These are phyloP conservation scores for Macrophomina phaseolina DNA, from an alignment of 2,329 filamentous ascomycete genomes.

Conservation along the genomic window DNA sequence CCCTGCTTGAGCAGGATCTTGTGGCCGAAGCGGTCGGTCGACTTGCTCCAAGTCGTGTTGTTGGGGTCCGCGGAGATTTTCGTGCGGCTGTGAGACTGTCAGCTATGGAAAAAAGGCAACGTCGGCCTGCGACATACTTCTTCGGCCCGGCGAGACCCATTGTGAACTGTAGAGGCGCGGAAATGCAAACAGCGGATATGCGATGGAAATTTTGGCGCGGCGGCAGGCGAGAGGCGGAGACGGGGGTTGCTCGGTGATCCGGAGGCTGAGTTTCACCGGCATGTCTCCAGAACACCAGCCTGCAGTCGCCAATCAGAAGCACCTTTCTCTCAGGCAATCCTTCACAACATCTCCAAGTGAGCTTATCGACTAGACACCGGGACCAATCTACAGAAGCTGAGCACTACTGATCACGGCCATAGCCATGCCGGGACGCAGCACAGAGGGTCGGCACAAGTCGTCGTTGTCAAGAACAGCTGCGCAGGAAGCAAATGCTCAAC, in stretches of 20 bases:
- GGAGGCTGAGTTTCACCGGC: conserved; percentile 10
- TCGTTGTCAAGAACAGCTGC: background rate
- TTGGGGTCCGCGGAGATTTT: conserved; percentile 93
- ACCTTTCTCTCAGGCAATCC: too few species aligned
- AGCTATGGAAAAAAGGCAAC: conserved; percentile 27
- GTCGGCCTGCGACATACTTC: conserved; percentile 57
- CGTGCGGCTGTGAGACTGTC: conserved; percentile 53
- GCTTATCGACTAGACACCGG: background rate
- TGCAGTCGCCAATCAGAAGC: too few species aligned
- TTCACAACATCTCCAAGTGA: background rate
- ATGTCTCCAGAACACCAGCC: background rate
- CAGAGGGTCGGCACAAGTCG: background rate
- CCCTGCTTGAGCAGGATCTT: conserved; percentile 87
- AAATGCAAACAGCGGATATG: background rate
- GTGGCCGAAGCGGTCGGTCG: conserved; percentile 84
- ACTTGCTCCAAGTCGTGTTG: conserved; percentile 90
- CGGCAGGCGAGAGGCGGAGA: background rate
- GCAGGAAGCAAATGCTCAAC: background rate
- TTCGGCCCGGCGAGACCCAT: conserved; percentile 75
- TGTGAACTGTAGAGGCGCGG: conserved; percentile 8
- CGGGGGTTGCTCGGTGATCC: background rate
- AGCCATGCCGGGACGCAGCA: background rate
- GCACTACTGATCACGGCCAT: background rate
- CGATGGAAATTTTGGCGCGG: conserved; percentile 15
- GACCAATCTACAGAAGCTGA: background rate